A percentile compares a stretch with the other conserved stretches of the same genome.
Conservation (phyloP, 2,329 filamentous ascomycete genomes). For the Teratosphaeria viscida region DNA sequence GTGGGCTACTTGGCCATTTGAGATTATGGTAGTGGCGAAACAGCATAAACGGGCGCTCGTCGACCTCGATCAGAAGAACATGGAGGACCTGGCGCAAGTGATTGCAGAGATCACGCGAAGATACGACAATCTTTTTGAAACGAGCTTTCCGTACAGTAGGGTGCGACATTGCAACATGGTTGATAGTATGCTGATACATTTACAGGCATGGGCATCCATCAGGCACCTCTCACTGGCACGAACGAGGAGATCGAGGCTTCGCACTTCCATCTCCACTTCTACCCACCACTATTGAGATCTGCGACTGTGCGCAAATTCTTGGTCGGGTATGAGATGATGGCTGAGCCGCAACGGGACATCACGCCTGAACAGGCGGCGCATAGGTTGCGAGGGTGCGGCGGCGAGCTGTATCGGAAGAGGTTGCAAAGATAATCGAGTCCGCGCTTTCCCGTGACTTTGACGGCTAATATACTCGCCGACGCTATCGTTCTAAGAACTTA, state of each 20-base stretch:
- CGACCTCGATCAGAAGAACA: slow-evolving; percentile 65
- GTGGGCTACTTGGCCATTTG: slow-evolving; percentile 98
- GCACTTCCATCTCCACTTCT: slow-evolving; percentile 96
- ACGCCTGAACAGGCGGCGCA: slow-evolving; percentile 90
- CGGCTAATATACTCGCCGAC: too few species aligned
- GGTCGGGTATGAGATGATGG: slow-evolving; percentile 93
- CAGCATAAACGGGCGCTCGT: slow-evolving; percentile 74
- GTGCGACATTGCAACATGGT: slow-evolving; percentile 4
- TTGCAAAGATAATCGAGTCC: neutral
- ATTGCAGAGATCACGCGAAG: slow-evolving; percentile 80
- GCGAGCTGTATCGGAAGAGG: slow-evolving; percentile 71
- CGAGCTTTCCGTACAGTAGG: slow-evolving; percentile 86
- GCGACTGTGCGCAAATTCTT: slow-evolving; percentile 93
- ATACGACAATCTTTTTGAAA: slow-evolving; percentile 97
- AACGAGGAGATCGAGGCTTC: slow-evolving; percentile 76
- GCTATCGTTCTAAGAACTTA: neutral
- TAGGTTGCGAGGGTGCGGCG: slow-evolving; percentile 63
- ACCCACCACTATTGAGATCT: slow-evolving; percentile 82
- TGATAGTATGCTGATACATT: slow-evolving; percentile 11
- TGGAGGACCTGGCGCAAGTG: slow-evolving; percentile 64
- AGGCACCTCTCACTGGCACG: slow-evolving; percentile 76
- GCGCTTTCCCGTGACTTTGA: too few species aligned
- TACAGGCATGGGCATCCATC: slow-evolving; percentile 80
- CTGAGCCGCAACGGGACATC: slow-evolving; percentile 95
- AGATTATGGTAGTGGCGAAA: slow-evolving; percentile 81